Evolutionary conservation across 2,329 filamentous ascomycete species (phyloP).

Genomic region (Aspergillus calidoustus): DNA sequence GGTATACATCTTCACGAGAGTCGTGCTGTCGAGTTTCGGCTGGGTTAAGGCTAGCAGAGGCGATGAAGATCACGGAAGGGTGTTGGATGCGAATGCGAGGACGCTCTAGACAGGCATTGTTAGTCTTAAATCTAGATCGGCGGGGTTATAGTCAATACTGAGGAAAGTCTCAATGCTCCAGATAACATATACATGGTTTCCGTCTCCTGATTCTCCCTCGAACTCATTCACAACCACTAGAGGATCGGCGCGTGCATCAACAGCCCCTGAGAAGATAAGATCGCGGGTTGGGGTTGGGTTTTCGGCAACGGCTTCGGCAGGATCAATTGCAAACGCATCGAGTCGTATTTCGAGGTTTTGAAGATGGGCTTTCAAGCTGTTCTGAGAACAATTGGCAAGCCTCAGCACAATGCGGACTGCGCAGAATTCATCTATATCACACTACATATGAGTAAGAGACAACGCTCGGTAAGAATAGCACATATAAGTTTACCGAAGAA

Average conservation of each 20-base stretch:
- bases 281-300: conserved; percentile 42
- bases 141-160: conserved; percentile 34
- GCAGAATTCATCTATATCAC: conserved; percentile 57
- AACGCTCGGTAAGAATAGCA: conserved; percentile 22
- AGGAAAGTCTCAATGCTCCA: conserved; percentile 51
- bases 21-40: conserved; percentile 43
- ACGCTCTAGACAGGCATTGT: conserved; percentile 36
- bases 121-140: conserved; percentile 12
- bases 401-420: conserved; percentile 57
- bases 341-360: conserved; percentile 55
- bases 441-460: conserved; percentile 55
- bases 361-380: conserved; percentile 53
- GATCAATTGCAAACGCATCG: conserved; percentile 53
- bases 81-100: conserved; percentile 59
- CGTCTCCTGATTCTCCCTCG: conserved; percentile 42
- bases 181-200: conserved; percentile 48
- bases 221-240: conserved; percentile 51
- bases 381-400: conserved; percentile 55
- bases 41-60: conserved; percentile 52
- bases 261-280: conserved; percentile 48
- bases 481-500: conserved; percentile 52
- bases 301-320: conserved; percentile 48
- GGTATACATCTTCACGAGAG: conserved; percentile 53
- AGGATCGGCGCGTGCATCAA: conserved; percentile 47
- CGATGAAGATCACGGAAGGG: conserved; percentile 60